Base-by-base conservation (phyloP, 164 flowering plant genomes). In the Warburgia ugandensis region DNA sequence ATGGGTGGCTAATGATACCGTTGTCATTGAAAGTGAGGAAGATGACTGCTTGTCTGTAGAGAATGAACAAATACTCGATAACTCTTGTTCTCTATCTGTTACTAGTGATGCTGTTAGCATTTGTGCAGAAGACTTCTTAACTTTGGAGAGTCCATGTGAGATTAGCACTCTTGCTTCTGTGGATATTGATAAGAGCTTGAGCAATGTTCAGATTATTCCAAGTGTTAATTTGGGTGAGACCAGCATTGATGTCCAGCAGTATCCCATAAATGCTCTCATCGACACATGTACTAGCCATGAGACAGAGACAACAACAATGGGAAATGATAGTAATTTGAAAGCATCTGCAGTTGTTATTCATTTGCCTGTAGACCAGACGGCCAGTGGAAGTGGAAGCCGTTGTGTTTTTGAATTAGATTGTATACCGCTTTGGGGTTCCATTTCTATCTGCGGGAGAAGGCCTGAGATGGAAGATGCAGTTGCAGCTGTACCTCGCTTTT, bases 391-490 rank as follows among this genome's bases (percentile, higher is more conserved):
- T 26, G 65, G 60, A 13, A 58, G 63, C 20, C 78, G 75, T 12
- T 76, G 84, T 55, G 67, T 76, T 37, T 76, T 72, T 58, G 83
- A 80, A 49, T 58, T 80, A 58, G 83, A 82, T 40, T 77, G 69
- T 52, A 50, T 77, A 29, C 95, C 97, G 0, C 91, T 82, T 36
- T 90, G 90, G 91, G 97, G 97, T 32, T 69, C 56, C 27, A 64
- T 74, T 1, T 86, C 89, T 28, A 21, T 88, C 0, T 74, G 85
- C 59, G 97, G 97, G 58, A 78, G 77, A 56, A 73, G 97, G 62
- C 79, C 92, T 1, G 97, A 85, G 66, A 88, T 88, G 97, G 97
- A 88, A 70, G 97, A 88, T 70, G 78, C 94, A 16, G 59, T 79
- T 64, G 72, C 80, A 16, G 63, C 73, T 29, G 70, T 71, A 10